Base-by-base conservation (phyloP, 176 grass and related monocot species). In the Cocos nucifera region DNA sequence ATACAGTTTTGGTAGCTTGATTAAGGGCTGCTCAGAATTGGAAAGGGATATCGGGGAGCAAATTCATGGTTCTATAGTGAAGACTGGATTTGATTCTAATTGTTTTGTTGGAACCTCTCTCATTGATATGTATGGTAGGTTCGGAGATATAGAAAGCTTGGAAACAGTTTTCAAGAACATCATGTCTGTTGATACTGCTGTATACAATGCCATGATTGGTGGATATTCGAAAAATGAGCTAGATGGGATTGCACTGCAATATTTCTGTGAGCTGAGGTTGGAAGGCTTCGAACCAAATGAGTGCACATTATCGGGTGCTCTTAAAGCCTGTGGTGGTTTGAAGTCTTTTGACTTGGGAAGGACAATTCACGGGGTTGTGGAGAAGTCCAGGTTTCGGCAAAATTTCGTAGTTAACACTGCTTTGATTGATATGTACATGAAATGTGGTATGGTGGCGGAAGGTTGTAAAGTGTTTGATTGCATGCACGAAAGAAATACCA, bases 361-460 rank as follows among this genome's bases (percentile, higher is more conserved):
- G 20, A 49, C 50, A 63, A 72, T 80, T 58, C 77, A 80, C 50
- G 77, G 63, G 25, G 5, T 74, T 23, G 63, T 74, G 4, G 61
- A 80, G 63, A 80, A 68, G 58, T 73, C 70, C 21, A 73, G 49
- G 9, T 73, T 80, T 59, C 58, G 19, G 27, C 50, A 74, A 57
- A 27, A 74, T 74, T 73, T 80, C 63, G 70, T 80, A 57, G 77
- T 80, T 54, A 69, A 73, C 58, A 80, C 68, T 55, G 77, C 77
- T 12, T 50, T 74, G 52, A 80, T 80, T 50, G 77, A 80, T 56
- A 80, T 80, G 63, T 80, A 80, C 30, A 74, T 74, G 56, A 80
- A 80, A 66, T 80, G 61, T 51, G 70, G 77, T 62, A 56, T 6
- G n/a, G 50, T 80, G 27, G 27, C 5, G 49, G 69, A 80, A 52